These are phyloP conservation scores for Mrakiaceae sp. DNA, from an alignment of 1,284 basidiomycete species.

Conservation along the genomic window DNA sequence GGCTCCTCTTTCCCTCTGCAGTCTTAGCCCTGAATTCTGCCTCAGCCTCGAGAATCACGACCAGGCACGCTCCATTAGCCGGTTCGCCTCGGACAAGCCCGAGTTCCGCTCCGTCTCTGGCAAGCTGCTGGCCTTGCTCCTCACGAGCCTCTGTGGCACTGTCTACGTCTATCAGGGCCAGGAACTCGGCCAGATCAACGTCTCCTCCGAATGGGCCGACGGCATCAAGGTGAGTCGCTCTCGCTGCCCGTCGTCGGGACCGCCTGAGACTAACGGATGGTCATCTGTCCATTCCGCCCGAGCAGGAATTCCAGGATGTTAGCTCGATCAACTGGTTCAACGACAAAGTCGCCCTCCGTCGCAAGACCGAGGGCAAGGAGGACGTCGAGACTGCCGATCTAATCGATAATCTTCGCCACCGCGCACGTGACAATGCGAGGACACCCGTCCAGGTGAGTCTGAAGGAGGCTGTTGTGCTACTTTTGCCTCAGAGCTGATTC, in stretches of 20 bases:
- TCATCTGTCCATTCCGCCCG: too few species aligned
- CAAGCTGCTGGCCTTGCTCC: slow-evolving; percentile 53
- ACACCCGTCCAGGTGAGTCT: slow-evolving; percentile 9
- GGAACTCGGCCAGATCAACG: slow-evolving; percentile 58
- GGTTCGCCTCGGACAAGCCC: slow-evolving; percentile 51
- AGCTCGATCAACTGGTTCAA: background rate
- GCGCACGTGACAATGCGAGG: slow-evolving; percentile 7
- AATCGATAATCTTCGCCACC: slow-evolving; percentile 35
- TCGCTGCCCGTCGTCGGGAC: too few species aligned
- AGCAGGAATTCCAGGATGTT: too few species aligned
- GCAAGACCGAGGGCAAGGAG: slow-evolving; percentile 13
- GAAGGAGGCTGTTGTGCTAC: too few species aligned
- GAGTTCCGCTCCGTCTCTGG: slow-evolving; percentile 47
- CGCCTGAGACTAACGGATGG: too few species aligned
- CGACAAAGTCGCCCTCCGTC: background rate
- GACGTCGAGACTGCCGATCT: slow-evolving; percentile 17
- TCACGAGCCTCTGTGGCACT: slow-evolving; percentile 52
- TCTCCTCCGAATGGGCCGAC: slow-evolving; percentile 34
- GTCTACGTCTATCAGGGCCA: slow-evolving; percentile 63
- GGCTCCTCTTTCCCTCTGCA: slow-evolving; percentile 4
- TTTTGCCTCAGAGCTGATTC: too few species aligned
- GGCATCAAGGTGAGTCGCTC: too few species aligned
- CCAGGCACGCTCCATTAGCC: slow-evolving; percentile 49
- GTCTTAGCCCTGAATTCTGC: slow-evolving; percentile 9
- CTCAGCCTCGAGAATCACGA: slow-evolving; percentile 40